phyloP scores from a whole-genome alignment of 306 rosid species.

The Begonia peltatifolia region DNA sequence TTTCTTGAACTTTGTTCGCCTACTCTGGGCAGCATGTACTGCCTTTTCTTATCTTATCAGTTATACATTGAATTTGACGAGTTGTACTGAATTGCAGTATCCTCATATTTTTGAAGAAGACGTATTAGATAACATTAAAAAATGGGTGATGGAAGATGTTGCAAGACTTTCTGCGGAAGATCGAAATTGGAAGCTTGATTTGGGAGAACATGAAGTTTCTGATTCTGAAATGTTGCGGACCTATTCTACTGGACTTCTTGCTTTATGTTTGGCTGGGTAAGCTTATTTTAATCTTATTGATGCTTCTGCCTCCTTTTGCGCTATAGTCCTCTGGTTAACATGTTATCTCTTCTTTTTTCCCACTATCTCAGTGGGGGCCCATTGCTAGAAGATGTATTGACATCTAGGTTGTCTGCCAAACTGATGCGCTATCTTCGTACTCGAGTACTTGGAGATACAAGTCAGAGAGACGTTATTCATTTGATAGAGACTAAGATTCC shows the following conservation, averaged over 20 bases:
- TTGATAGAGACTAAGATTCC: conserved; percentile 47
- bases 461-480: conserved; percentile 64
- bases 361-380: conserved; percentile 47
- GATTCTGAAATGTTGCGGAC: conserved; percentile 83
- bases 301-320: background rate
- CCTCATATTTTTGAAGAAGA: conserved; percentile 88
- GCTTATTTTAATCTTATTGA: conserved; percentile 7
- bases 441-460: conserved; percentile 75
- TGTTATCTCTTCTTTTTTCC: conserved; percentile 2
- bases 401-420: conserved; percentile 83
- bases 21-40: background rate
- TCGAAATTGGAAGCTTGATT: conserved; percentile 37
- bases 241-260: conserved; percentile 87
- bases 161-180: conserved; percentile 31
- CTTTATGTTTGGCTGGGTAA: conserved; percentile 70
- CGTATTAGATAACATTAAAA: conserved; percentile 56
- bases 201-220: conserved; percentile 43
- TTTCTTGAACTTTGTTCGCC: background rate
- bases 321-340: conserved; percentile 2
- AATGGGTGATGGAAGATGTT: conserved; percentile 69
- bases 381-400: conserved; percentile 85
- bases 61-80: conserved; percentile 5
- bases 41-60: conserved; percentile 2
- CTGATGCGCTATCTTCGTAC: conserved; percentile 92
- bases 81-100: conserved; percentile 44